A percentile compares a stretch with the other conserved stretches of the same genome.
phyloP scores from a whole-genome alignment of 345 rosid genomes.

The Heritiera littoralis region DNA sequence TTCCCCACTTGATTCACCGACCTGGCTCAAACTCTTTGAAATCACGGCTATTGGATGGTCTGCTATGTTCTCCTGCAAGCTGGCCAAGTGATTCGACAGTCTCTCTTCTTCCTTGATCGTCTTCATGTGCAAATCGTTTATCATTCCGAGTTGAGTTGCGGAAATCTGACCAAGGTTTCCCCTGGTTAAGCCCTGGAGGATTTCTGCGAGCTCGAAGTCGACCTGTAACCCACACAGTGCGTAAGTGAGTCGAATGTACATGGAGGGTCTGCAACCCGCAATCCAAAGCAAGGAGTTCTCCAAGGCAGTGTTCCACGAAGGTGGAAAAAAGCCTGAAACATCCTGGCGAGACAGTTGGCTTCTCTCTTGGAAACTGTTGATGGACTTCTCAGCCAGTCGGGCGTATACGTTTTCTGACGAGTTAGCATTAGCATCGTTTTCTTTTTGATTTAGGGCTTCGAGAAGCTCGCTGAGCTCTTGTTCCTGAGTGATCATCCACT shows the following conservation, averaged over 20 bases:
- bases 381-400: no score
- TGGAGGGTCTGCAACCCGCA: not conserved
- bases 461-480: not conserved
- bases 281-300: not conserved
- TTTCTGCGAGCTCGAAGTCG: not conserved
- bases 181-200: not conserved
- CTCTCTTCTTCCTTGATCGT: constrained; percentile 3
- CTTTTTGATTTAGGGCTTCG: no score
- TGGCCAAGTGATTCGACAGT: not conserved
- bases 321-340: not conserved
- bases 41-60: not conserved
- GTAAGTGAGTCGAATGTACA: not conserved
- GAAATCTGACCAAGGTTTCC: not conserved
- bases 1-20: not conserved
- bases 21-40: not conserved
- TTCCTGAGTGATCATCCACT: not conserved
- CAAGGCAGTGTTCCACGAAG: not conserved
- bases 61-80: constrained; percentile 3
- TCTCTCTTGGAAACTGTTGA: no score
- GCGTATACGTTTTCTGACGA: no score
- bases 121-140: not conserved
- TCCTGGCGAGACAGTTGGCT: no score
- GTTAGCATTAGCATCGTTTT: no score
- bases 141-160: not conserved
- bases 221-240: not conserved